Percentiles rank a stretch among this genome's conserved stretches.
phyloP scores from a whole-genome alignment of 371 early-diverging fungal species.

The Globomyces sp. region DNA sequence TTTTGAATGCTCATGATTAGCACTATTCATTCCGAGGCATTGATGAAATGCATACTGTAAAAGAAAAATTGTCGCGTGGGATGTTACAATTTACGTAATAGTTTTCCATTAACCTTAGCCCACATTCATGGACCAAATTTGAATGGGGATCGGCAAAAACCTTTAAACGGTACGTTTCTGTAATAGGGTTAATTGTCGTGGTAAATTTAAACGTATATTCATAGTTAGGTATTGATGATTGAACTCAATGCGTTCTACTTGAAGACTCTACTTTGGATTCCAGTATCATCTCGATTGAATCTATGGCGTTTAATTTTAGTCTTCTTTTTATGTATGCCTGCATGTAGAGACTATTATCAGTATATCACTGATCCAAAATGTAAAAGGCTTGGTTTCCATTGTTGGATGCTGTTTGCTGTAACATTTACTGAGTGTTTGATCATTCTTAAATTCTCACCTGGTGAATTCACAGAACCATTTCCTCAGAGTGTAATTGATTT shows the following conservation, averaged over 20 bases:
- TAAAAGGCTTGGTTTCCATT: constrained; percentile 58
- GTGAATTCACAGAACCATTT: constrained; percentile 78
- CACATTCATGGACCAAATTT: constrained; percentile 90
- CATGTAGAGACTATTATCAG: constrained; percentile 87
- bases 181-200: constrained; percentile 59
- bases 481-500: constrained; percentile 72
- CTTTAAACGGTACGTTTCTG: constrained; percentile 74
- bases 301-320: constrained; percentile 72
- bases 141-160: constrained; percentile 82
- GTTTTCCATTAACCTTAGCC: constrained; percentile 25
- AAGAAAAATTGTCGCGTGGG: constrained; percentile 84
- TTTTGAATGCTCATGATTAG: constrained; percentile 25
- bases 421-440: constrained; percentile 88
- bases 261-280: constrained; percentile 92
- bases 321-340: constrained; percentile 84
- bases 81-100: constrained; percentile 81
- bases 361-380: constrained; percentile 71
- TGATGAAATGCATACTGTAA: constrained; percentile 73
- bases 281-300: constrained; percentile 84
- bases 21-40: constrained; percentile 92
- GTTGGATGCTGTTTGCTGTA: constrained; percentile 84
- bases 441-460: constrained; percentile 81
- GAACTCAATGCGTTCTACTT: constrained; percentile 94
- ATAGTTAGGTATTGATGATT: constrained; percentile 56
- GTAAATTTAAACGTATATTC: constrained; percentile 36